A percentile compares a stretch with the other conserved stretches of the same genome.
Evolutionary conservation across 1,284 basidiomycete genomes (phyloP).

Genomic region (Takashimella tepidaria): DNA sequence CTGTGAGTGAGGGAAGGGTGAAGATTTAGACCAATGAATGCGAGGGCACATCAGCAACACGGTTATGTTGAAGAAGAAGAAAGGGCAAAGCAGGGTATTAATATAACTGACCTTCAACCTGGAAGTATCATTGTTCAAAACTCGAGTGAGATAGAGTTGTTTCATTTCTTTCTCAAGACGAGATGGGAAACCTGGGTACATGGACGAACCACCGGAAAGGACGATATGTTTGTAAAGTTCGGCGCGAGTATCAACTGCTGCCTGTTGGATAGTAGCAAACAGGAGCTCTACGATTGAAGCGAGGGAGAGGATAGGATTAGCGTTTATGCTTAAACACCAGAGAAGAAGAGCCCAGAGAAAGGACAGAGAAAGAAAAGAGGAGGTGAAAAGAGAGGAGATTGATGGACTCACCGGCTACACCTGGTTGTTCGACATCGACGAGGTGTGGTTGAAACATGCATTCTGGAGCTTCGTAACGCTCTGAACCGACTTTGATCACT

Average conservation of each 20-base stretch:
- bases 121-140: constrained; percentile 76
- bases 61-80: neutral
- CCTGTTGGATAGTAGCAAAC: constrained; percentile 90
- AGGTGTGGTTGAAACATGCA: constrained; percentile 99
- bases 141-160: constrained; percentile 88
- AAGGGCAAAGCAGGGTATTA: too few relatives aligned
- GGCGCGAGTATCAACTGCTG: constrained; percentile 81
- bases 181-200: constrained; percentile 97
- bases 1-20: constrained; percentile 50
- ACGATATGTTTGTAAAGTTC: constrained; percentile 99
- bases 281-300: constrained; percentile 63
- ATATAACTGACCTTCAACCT: constrained; percentile 70
- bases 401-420: constrained; percentile 75
- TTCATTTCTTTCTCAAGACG: constrained; percentile 99
- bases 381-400: too few relatives aligned
- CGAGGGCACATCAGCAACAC: neutral
- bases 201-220: constrained; percentile 91
- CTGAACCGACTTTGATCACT: constrained; percentile 93
- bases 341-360: too few relatives aligned
- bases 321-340: too few relatives aligned
- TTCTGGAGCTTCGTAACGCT: constrained; percentile 99
- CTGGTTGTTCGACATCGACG: constrained; percentile 94
- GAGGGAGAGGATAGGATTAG: constrained; percentile 1
- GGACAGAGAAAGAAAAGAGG: too few relatives aligned
- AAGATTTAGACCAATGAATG: neutral